Percentiles rank a stretch among this genome's conserved stretches.
phyloP scores from a whole-genome alignment of 2,329 filamentous ascomycete species.

The Talaromyces sp. region DNA sequence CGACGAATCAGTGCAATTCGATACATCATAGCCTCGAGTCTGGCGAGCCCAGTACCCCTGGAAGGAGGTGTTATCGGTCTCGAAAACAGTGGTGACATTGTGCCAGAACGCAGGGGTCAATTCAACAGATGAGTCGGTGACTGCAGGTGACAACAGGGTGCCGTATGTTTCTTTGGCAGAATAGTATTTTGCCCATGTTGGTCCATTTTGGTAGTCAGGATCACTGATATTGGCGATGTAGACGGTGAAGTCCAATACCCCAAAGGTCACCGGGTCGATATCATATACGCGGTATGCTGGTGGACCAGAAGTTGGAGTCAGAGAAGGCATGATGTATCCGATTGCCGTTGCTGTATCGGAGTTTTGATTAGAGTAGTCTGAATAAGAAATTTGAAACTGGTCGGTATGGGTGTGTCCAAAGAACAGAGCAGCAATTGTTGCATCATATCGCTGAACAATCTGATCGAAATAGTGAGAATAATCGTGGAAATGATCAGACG shows the following conservation, averaged over 20 bases:
- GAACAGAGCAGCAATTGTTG: slow-evolving; percentile 54
- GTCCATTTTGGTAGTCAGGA: slow-evolving; percentile 42
- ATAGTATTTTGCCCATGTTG: slow-evolving; percentile 54
- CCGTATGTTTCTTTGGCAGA: slow-evolving; percentile 55
- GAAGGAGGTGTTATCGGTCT: slow-evolving; percentile 42
- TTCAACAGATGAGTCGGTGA: slow-evolving; percentile 36
- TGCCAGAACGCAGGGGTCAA: slow-evolving; percentile 59
- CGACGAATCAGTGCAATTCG: slow-evolving; percentile 35
- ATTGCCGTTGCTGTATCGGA: slow-evolving; percentile 44
- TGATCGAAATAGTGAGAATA: slow-evolving; percentile 51
- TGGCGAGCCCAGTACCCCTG: slow-evolving; percentile 46
- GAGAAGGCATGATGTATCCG: slow-evolving; percentile 52
- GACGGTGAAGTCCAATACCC: slow-evolving; percentile 50
- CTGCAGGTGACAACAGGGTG: slow-evolving; percentile 38
- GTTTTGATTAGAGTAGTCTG: slow-evolving; percentile 40
- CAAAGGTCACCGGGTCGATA: slow-evolving; percentile 55
- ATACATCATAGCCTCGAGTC: slow-evolving; percentile 43
- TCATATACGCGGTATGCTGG: slow-evolving; percentile 57
- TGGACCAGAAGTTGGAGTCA: slow-evolving; percentile 53
- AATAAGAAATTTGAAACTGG: slow-evolving; percentile 54
- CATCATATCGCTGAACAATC: slow-evolving; percentile 50
- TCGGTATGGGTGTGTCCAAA: slow-evolving; percentile 57
- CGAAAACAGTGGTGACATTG: slow-evolving; percentile 49
- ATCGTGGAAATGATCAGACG: slow-evolving; percentile 50
- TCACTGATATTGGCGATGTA: slow-evolving; percentile 53